A percentile compares a stretch with the other conserved stretches of the same genome.
Conservation (phyloP, 768 basidiomycete species). For the Lactifluus rugatus region DNA sequence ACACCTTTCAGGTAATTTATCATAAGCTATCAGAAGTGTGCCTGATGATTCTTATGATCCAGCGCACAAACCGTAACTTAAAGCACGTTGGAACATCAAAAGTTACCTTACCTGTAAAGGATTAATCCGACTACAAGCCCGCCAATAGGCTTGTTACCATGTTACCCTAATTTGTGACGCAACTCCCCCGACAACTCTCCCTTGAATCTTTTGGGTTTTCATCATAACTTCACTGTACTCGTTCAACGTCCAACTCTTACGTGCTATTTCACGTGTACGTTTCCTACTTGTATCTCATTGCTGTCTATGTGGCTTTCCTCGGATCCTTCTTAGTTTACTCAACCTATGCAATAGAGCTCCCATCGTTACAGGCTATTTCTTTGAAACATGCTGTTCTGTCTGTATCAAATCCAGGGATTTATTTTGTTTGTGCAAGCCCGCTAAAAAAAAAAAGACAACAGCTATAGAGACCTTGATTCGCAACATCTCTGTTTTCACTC, state of each 20-base stretch:
- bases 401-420: not conserved
- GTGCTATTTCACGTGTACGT: constrained; percentile 1
- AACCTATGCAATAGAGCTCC: not conserved
- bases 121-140: not conserved
- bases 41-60: not conserved
- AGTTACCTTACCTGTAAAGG: constrained; percentile 1
- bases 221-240: not conserved
- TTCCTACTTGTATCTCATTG: not conserved
- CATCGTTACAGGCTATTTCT: not conserved
- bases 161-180: not conserved
- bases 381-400: not conserved
- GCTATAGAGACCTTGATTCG: no score
- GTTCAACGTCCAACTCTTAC: not conserved
- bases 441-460: not conserved
- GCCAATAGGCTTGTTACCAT: not conserved
- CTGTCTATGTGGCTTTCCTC: not conserved
- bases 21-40: no score
- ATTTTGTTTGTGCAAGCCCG: not conserved
- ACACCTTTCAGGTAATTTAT: constrained; percentile 11
- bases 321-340: not conserved
- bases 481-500: no score
- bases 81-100: not conserved
- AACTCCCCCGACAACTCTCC: not conserved
- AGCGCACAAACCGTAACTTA: no score
- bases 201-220: not conserved